Evolutionary conservation across 2,329 filamentous ascomycete genomes (phyloP), one percentile per base, ranked within the genome.

Genomic region (Cladosporium sp.): DNA sequence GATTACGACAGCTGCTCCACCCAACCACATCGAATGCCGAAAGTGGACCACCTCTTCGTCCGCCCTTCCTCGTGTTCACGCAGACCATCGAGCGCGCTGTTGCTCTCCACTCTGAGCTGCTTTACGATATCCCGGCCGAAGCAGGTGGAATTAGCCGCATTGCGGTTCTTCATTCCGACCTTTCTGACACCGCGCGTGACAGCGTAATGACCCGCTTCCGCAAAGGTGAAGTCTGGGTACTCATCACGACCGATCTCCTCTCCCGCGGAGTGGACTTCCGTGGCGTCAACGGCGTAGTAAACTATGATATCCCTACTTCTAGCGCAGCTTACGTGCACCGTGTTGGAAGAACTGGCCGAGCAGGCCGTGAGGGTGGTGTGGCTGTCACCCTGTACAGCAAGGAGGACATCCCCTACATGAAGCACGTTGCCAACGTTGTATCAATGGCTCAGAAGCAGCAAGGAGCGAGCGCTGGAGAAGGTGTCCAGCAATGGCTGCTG

Each of bases 321-420:
- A 86, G 86, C 4, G 92, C 91, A 0, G 83, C 83, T 1, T 98
- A 98, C 64, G 86, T 98, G 6, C 93, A 98, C 70, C 87, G 93
- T 9, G 90, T 93, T 0, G 93, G 93, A 0, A 81, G 93, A 40
- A 97, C 93, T 0, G 93, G 92, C 0, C 80, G 93, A 18, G 93
- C 91, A 0, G 93, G 93, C 0, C 80, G 91, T 19, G 82, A 87
- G 61, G 91, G 91, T 16, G 93, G 93, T 41, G 80, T 95, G 3
- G 91, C 90, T 0, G 85, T 98, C 1, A 98, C 93, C 0, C 85
- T 95, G 52, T 98, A 95, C 69, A 97, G 92, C 0, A 89, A 93
- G 67, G 93, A 96, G 54, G 93, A 98, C 63, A 85, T 97, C 3
- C 86, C 88, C 0, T 89, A 84, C 56, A 82, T 98, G 51, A 95